Conservation (phyloP, 2,329 filamentous ascomycete genomes). For the Byssochlamys sp. region DNA sequence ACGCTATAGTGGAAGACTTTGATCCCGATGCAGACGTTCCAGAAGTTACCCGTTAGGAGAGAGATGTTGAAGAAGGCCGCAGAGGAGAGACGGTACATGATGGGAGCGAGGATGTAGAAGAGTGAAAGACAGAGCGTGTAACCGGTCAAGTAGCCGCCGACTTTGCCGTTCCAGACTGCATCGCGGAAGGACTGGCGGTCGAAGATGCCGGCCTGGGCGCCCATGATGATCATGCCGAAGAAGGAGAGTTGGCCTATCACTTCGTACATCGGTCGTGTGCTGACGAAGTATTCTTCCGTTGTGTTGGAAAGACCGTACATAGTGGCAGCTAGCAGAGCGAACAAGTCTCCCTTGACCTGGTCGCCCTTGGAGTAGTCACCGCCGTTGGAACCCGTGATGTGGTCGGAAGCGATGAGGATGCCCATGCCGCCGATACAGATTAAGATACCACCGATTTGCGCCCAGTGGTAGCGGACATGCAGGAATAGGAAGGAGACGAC, state of each 20-base stretch:
- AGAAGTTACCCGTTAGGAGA: constrained; percentile 88
- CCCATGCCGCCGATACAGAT: constrained; percentile 87
- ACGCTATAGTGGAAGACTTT: constrained; percentile 70
- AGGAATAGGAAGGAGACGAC: constrained; percentile 72
- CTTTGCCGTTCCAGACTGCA: constrained; percentile 55
- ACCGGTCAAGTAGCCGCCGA: constrained; percentile 76
- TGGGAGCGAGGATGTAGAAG: constrained; percentile 80
- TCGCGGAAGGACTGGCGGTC: constrained; percentile 63
- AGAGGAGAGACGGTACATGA: constrained; percentile 78
- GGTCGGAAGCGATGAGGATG: constrained; percentile 75
- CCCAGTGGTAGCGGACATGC: constrained; percentile 76
- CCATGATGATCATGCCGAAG: constrained; percentile 84
- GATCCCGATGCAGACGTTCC: constrained; percentile 87
- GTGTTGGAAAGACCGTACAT: constrained; percentile 88
- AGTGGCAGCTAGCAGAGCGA: constrained; percentile 77
- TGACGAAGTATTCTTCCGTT: constrained; percentile 88
- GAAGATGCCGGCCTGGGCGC: constrained; percentile 81
- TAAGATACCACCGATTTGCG: constrained; percentile 77
- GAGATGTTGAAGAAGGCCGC: constrained; percentile 97
- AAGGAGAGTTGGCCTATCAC: constrained; percentile 84
- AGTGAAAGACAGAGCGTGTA: constrained; percentile 74
- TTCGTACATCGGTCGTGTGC: constrained; percentile 77
- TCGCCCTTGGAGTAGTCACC: constrained; percentile 50
- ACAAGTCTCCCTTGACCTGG: constrained; percentile 82
- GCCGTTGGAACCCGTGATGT: constrained; percentile 64